Conservation (phyloP, 495 filamentous ascomycete species). For the Penicillium roqueforti region DNA sequence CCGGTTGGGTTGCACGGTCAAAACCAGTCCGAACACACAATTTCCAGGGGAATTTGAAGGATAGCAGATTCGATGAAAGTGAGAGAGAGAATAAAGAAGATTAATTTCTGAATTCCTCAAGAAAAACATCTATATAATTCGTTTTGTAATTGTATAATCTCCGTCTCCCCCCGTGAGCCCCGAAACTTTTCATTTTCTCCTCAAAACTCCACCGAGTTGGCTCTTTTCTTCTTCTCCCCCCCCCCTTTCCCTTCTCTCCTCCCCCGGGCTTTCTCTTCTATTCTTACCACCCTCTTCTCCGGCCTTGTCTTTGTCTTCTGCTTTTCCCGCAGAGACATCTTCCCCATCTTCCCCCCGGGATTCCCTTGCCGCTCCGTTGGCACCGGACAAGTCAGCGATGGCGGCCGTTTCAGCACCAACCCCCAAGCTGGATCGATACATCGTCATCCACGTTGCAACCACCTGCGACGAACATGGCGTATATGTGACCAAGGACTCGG, state of each 20-base stretch:
- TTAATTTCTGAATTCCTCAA: not conserved
- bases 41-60: conserved; percentile 9
- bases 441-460: conserved; percentile 96
- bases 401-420: conserved; percentile 48
- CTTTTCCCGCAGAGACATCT: conserved; percentile 34
- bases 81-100: not conserved
- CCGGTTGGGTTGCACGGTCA: conserved; percentile 23
- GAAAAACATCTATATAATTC: not conserved
- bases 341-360: conserved; percentile 15
- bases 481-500: conserved; percentile 98
- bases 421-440: conserved; percentile 84
- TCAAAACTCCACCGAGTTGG: conserved; percentile 33
- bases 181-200: conserved; percentile 37
- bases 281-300: conserved; percentile 19
- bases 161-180: conserved; percentile 24
- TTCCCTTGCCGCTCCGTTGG: conserved; percentile 31
- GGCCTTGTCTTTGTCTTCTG: conserved; percentile 37
- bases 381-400: conserved; percentile 36
- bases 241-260: conserved; percentile 25
- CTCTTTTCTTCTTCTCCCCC: conserved; percentile 18
- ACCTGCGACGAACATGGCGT: conserved; percentile 99
- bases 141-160: conserved; percentile 11
- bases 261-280: conserved; percentile 27
- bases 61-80: conserved; percentile 1
- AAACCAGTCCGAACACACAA: conserved; percentile 9